These are phyloP conservation scores for Rhizopus sp. DNA, from an alignment of 371 early-diverging fungal genomes.

Conservation along the genomic window DNA sequence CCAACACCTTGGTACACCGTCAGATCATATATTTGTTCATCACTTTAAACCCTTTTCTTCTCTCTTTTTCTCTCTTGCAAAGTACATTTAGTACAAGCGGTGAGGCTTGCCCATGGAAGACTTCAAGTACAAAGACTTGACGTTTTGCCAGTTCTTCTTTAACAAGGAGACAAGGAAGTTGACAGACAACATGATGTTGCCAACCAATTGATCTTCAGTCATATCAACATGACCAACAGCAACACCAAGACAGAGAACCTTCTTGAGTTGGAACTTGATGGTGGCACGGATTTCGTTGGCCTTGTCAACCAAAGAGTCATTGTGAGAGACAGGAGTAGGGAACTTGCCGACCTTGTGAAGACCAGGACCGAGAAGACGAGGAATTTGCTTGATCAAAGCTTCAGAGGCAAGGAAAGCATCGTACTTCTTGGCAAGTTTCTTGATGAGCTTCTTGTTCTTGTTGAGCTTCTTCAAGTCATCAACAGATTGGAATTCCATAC, in stretches of 20 bases:
- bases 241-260: conserved; percentile 97
- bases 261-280: conserved; percentile 99
- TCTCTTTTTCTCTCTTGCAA: conserved; percentile 1
- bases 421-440: conserved; percentile 94
- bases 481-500: conserved; percentile 94
- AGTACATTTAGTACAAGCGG: conserved; percentile 72
- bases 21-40: conserved; percentile 15
- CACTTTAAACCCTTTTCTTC: not conserved
- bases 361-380: conserved; percentile 97
- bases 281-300: conserved; percentile 95
- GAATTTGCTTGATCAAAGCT: conserved; percentile 98
- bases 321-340: conserved; percentile 96
- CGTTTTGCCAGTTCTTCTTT: conserved; percentile 99
- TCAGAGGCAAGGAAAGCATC: conserved; percentile 99
- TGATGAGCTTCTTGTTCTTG: conserved; percentile 99
- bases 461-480: conserved; percentile 98
- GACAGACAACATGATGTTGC: conserved; percentile 98
- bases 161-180: conserved; percentile 97
- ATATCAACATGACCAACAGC: conserved; percentile 97
- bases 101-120: conserved; percentile 96
- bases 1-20: conserved; percentile 44
- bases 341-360: conserved; percentile 98
- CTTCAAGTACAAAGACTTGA: conserved; percentile 98
- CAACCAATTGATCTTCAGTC: conserved; percentile 93
- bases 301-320: conserved; percentile 89